These are phyloP conservation scores for Quercus tomentella DNA, from an alignment of 331 rosid species.

Conservation along the genomic window DNA sequence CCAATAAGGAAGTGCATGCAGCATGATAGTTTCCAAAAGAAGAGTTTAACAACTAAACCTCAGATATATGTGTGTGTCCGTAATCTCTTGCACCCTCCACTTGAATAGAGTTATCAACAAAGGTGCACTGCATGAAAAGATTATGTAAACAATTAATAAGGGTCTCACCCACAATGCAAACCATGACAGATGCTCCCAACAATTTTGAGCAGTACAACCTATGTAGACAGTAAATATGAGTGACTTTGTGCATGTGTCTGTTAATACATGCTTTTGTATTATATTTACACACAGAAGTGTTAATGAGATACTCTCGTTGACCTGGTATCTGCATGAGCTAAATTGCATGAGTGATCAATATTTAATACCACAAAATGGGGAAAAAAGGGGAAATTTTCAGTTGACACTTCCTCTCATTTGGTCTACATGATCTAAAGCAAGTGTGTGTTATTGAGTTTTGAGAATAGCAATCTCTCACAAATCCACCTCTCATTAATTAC, in stretches of 20 bases:
- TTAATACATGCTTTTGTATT: not conserved
- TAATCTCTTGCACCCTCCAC: conserved; percentile 68
- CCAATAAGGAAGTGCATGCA: not conserved
- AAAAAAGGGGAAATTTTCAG: not conserved
- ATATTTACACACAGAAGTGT: not conserved
- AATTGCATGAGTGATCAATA: not conserved
- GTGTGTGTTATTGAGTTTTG: not conserved
- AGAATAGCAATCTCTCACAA: not conserved
- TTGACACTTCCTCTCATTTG: not conserved
- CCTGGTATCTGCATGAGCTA: not conserved
- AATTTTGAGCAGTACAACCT: not conserved
- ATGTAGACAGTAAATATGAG: not conserved
- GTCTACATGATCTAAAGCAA: not conserved
- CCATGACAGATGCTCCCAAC: not conserved
- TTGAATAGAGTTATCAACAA: conserved; percentile 49
- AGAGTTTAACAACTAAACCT: conserved; percentile 33
- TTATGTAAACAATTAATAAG: not conserved
- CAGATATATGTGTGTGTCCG: conserved; percentile 61
- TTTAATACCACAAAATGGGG: not conserved
- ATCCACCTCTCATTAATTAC: not conserved
- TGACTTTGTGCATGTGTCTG: not conserved
- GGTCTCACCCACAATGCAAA: not conserved
- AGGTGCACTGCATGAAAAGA: conserved; percentile 53
- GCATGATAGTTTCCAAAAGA: not conserved
- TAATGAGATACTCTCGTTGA: not conserved